phyloP scores from a whole-genome alignment of 2,329 filamentous ascomycete genomes.

The Atkinsonella texensis region DNA sequence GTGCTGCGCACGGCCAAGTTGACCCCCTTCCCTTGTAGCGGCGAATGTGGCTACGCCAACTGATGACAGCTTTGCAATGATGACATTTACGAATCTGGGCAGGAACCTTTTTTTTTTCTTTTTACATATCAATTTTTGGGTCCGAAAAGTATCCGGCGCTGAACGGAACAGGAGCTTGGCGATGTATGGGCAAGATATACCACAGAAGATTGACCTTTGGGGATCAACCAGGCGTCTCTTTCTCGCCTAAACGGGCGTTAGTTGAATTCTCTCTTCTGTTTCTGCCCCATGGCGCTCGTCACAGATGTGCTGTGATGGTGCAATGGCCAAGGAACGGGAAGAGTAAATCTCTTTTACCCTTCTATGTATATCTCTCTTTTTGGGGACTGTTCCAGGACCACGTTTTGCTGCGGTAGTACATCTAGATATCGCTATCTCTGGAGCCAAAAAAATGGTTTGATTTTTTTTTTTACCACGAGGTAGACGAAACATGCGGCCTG shows the following conservation, averaged over 20 bases:
- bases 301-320: neutral
- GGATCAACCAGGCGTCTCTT: neutral
- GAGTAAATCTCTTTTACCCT: neutral
- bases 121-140: neutral
- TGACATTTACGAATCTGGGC: conserved; percentile 3
- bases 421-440: neutral
- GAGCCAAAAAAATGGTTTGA: too few relatives aligned
- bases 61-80: neutral
- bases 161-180: neutral
- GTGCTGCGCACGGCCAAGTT: conserved; percentile 8
- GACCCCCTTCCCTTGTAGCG: neutral
- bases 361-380: conserved; percentile 1
- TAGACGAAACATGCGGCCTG: neutral
- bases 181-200: neutral
- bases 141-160: neutral
- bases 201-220: neutral
- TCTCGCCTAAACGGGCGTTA: neutral
- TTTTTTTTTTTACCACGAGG: neutral
- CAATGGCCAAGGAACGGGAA: neutral
- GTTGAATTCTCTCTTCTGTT: neutral
- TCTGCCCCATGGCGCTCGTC: neutral
- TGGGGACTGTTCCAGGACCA: neutral
- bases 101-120: neutral
- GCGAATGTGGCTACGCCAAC: neutral
- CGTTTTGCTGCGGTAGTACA: neutral